These are phyloP conservation scores for Colletotrichum lini DNA, from an alignment of 2,329 filamentous ascomycete genomes.

Conservation along the genomic window DNA sequence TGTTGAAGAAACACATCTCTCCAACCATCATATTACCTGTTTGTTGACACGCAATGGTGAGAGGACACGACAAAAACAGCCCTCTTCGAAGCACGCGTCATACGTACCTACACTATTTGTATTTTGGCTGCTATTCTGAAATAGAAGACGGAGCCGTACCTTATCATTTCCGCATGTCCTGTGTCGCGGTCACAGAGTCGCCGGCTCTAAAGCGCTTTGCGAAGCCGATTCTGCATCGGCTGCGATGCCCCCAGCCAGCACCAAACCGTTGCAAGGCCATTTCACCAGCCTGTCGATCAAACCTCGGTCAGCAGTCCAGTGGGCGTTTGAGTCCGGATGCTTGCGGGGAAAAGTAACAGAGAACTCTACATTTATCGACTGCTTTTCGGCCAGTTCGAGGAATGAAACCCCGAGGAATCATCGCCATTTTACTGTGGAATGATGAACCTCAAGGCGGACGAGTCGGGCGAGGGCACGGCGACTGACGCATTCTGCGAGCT, in stretches of 20 bases:
- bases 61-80: no score
- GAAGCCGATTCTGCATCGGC: conserved; percentile 1
- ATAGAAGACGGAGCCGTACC: neutral
- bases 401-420: conserved; percentile 20
- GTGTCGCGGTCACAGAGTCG: neutral
- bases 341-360: neutral
- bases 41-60: no score
- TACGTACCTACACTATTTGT: no score
- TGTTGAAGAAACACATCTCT: no score
- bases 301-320: neutral
- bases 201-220: neutral
- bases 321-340: neutral
- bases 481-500: neutral
- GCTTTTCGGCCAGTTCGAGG: neutral
- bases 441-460: conserved; percentile 26
- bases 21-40: no score
- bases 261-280: conserved; percentile 22
- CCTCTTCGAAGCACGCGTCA: no score
- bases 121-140: neutral
- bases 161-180: neutral
- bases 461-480: conserved; percentile 5
- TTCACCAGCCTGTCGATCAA: conserved; percentile 23
- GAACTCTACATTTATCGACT: neutral
- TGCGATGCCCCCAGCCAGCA: neutral
- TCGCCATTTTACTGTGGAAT: conserved; percentile 22